These are phyloP conservation scores for Trichoderma koningii DNA, from an alignment of 2,329 filamentous ascomycete species.

Conservation along the genomic window DNA sequence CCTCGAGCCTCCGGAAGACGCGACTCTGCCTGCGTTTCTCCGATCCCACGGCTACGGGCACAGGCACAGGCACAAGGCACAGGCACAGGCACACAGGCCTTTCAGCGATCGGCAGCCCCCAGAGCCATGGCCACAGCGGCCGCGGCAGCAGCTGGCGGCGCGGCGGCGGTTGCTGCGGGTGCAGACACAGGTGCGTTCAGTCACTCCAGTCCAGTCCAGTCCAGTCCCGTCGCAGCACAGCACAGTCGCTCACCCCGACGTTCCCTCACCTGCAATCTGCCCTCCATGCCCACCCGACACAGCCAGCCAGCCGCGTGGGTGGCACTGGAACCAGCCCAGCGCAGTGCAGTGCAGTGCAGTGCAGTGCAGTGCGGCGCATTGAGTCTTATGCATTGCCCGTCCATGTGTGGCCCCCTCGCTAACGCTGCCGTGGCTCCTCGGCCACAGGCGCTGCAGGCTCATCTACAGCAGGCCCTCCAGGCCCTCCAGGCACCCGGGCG, in stretches of 20 bases:
- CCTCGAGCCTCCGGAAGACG: slow-evolving; percentile 25
- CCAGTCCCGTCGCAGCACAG: no score
- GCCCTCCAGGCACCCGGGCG: not conserved
- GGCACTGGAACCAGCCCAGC: not conserved
- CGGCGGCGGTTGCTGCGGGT: slow-evolving; percentile 11
- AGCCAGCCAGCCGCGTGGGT: no score
- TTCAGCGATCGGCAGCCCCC: slow-evolving; percentile 11
- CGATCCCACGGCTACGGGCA: slow-evolving; percentile 10
- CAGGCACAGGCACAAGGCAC: slow-evolving; percentile 15
- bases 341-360: not conserved
- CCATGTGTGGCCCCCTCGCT: not conserved
- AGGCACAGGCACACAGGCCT: not conserved
- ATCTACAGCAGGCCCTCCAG: not conserved
- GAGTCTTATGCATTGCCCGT: not conserved
- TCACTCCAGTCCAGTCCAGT: not conserved
- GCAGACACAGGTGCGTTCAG: not conserved
- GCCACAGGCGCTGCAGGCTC: slow-evolving; percentile 7
- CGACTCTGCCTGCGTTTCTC: slow-evolving; percentile 22
- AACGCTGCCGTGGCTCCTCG: slow-evolving; percentile 38
- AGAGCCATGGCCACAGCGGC: slow-evolving; percentile 19
- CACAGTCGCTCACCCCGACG: no score
- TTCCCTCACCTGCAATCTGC: no score
- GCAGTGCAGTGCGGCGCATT: not conserved
- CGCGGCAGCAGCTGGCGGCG: slow-evolving; percentile 1
- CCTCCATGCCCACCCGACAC: no score